A percentile compares a stretch with the other conserved stretches of the same genome.
These are phyloP conservation scores for Solanum dulcamara DNA, from an alignment of 257 asterid species.

Conservation along the genomic window DNA sequence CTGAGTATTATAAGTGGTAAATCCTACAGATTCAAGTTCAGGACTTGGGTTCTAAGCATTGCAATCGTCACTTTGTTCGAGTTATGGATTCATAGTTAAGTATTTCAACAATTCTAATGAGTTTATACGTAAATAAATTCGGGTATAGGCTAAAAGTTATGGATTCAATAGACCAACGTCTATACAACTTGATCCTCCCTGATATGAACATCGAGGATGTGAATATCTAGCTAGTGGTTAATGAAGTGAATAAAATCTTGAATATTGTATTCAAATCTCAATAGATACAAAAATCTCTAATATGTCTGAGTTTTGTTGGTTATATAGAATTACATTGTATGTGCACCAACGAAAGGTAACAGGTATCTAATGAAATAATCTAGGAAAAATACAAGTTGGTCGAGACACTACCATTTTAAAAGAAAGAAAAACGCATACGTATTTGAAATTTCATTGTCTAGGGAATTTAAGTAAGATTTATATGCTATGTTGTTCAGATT, in stretches of 20 bases:
- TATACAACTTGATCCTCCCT: too few relatives aligned
- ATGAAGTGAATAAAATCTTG: neutral
- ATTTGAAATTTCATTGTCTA: neutral
- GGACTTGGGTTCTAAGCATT: too few relatives aligned
- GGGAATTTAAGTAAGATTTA: neutral
- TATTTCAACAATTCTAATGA: too few relatives aligned
- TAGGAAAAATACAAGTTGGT: neutral
- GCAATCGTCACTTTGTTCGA: too few relatives aligned
- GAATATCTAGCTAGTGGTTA: neutral
- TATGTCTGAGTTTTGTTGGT: neutral
- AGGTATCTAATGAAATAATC: neutral
- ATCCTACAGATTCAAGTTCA: too few relatives aligned
- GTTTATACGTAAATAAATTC: neutral
- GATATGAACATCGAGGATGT: too few relatives aligned
- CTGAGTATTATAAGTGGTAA: neutral
- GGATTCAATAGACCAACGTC: neutral
- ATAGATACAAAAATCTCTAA: neutral
- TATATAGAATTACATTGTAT: neutral
- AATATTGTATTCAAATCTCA: neutral
- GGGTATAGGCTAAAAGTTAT: neutral
- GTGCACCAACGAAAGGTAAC: accelerated
- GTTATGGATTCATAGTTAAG: too few relatives aligned
- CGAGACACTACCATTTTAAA: neutral
- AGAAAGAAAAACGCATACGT: neutral
- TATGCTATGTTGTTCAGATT: neutral